Conservation (phyloP, 2,329 filamentous ascomycete species). For the Zasmidium citrigriseum region DNA sequence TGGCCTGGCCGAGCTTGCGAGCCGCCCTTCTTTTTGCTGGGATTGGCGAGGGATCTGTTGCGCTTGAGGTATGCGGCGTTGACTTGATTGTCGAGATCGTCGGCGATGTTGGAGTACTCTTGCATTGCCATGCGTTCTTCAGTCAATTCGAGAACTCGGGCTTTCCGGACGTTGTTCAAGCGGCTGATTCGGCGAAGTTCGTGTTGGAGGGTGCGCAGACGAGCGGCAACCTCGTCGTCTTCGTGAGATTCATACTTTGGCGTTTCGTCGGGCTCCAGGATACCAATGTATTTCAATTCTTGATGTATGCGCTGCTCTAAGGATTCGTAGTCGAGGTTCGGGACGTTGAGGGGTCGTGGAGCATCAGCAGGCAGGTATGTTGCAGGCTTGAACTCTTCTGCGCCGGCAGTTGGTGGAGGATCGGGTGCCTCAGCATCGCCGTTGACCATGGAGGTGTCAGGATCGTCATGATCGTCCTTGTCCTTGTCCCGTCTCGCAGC, state of each 20-base stretch:
- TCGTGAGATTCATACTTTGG: conserved; percentile 86
- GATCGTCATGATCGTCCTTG: conserved; percentile 49
- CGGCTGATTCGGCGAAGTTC: conserved; percentile 81
- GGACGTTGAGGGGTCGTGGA: conserved; percentile 27
- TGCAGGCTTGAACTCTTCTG: conserved; percentile 55
- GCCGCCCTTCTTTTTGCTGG: conserved; percentile 74
- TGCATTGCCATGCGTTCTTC: conserved; percentile 94
- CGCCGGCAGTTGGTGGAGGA: conserved; percentile 37
- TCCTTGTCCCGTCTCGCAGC: conserved; percentile 51
- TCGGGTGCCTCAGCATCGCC: conserved; percentile 45
- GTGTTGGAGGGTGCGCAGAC: conserved; percentile 80
- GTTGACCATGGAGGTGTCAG: conserved; percentile 44
- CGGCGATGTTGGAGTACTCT: conserved; percentile 94
- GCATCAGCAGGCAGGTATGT: conserved; percentile 65
- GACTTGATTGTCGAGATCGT: conserved; percentile 93
- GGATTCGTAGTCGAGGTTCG: conserved; percentile 76
- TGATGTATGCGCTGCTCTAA: conserved; percentile 90
- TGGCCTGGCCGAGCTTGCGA: conserved; percentile 53
- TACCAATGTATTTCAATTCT: conserved; percentile 87
- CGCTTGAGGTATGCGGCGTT: conserved; percentile 95
- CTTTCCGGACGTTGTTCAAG: conserved; percentile 86
- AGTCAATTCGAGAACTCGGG: conserved; percentile 80
- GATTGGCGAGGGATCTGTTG: conserved; percentile 84
- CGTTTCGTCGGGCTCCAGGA: conserved; percentile 63
- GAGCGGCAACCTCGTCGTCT: conserved; percentile 91